Evolutionary conservation across 768 basidiomycete genomes (phyloP).

Genomic region (Ephemerocybe angulata): DNA sequence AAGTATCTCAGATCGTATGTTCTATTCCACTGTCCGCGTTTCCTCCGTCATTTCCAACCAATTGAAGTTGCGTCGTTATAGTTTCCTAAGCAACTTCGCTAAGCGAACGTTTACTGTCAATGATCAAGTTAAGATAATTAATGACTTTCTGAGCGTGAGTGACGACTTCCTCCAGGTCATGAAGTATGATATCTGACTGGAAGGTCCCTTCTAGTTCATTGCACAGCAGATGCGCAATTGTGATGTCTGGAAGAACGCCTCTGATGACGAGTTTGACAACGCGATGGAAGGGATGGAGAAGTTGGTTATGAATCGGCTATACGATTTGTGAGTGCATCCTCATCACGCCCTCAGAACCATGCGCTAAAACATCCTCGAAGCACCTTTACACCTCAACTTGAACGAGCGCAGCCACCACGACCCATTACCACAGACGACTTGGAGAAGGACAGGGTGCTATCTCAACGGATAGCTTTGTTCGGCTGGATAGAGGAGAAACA

Average conservation of each 20-base stretch:
- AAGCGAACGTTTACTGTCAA: slow-evolving; percentile 88
- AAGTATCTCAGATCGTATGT: slow-evolving; percentile 94
- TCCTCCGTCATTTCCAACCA: background rate
- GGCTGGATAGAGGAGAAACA: slow-evolving; percentile 87
- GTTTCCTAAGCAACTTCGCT: slow-evolving; percentile 90
- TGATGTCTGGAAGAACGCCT: slow-evolving; percentile 77
- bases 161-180: background rate
- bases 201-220: slow-evolving; percentile 66
- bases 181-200: background rate
- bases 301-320: slow-evolving; percentile 96
- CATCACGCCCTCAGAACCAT: background rate
- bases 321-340: slow-evolving; percentile 73
- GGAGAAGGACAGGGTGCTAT: slow-evolving; percentile 89
- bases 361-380: slow-evolving; percentile 37
- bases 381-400: slow-evolving; percentile 88
- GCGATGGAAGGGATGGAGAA: slow-evolving; percentile 99
- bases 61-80: slow-evolving; percentile 26
- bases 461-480: slow-evolving; percentile 88
- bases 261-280: slow-evolving; percentile 88
- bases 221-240: slow-evolving; percentile 78
- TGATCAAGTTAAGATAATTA: slow-evolving; percentile 94
- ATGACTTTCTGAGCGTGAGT: slow-evolving; percentile 84
- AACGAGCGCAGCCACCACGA: slow-evolving; percentile 58
- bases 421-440: slow-evolving; percentile 91
- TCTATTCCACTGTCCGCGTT: background rate